Base-by-base conservation (phyloP, 176 grass and related monocot genomes). In the Carex scoparia region DNA sequence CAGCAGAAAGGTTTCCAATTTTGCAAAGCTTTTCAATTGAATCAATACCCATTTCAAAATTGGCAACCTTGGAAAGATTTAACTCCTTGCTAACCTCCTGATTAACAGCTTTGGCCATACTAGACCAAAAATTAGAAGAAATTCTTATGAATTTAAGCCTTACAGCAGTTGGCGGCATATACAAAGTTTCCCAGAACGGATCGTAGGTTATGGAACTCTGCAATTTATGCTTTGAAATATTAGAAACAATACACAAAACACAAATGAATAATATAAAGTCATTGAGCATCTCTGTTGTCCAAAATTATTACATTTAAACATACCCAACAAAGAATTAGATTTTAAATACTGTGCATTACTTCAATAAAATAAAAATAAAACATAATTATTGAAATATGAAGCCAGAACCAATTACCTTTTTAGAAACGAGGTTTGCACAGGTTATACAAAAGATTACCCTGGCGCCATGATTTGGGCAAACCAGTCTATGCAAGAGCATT, bases 11-110 rank as follows among this genome's bases (percentile, higher is more conserved):
- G 46, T 89, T 82, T 57, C 91, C 89, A 60, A 87, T 90, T 82
- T 54, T 74, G 87, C 94, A 90, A 67, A 94, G 89, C 67, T 79
- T 92, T 18, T 92, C 88, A 37, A 97, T 14, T 42, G 86, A 84
- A 62, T 48, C 42, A 59, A 11, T 16, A 80, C 23, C 40, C 23
- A 68, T 18, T 83, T 83, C 44, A 68, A 31, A 55, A 68, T 83
- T 62, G 4, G 51, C n/a, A 81, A 9, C 30, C 35, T 63, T 81
- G 31, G 56, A 44, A 14, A 40, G 37, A 81, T 81, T 81, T 10
- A 35, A 18, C 15, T 81, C 78, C 19, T 80, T 61, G 77, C 18
- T 42, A 35, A 18, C n/a, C 77, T 80, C 77, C 30, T 37, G 32
- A 80, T 80, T 42, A 83, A 68, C 61, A 68, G 35, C 19, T 68